These are phyloP conservation scores for Aureobasidium zeae DNA, from an alignment of 2,329 filamentous ascomycete species.

Conservation along the genomic window DNA sequence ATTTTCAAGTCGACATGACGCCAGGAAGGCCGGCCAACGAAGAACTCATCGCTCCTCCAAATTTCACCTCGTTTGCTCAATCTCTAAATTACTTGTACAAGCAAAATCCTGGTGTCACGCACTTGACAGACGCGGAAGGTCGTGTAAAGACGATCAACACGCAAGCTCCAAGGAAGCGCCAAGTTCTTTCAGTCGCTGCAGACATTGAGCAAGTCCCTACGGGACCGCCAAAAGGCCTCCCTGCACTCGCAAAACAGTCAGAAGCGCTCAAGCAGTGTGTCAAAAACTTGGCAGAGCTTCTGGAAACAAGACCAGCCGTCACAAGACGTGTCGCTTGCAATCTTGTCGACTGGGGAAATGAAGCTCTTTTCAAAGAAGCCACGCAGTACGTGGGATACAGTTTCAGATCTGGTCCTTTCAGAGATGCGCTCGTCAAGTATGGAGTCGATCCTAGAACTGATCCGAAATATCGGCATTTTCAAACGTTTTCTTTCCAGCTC, in stretches of 20 bases:
- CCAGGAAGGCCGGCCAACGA: slow-evolving; percentile 51
- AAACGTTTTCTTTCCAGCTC: slow-evolving; percentile 81
- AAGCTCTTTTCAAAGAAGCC: slow-evolving; percentile 57
- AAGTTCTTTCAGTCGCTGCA: slow-evolving; percentile 49
- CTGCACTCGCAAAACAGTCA: slow-evolving; percentile 35
- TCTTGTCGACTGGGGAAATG: slow-evolving; percentile 47
- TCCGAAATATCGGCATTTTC: slow-evolving; percentile 69
- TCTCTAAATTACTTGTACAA: slow-evolving; percentile 20
- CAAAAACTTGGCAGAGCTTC: slow-evolving; percentile 51
- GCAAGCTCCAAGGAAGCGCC: slow-evolving; percentile 50
- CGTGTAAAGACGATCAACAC: slow-evolving; percentile 17
- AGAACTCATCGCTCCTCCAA: slow-evolving; percentile 50
- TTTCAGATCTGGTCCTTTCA: slow-evolving; percentile 86
- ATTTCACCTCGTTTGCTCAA: slow-evolving; percentile 24
- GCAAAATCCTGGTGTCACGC: slow-evolving; percentile 16
- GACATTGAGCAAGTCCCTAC: slow-evolving; percentile 55
- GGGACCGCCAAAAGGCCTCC: slow-evolving; percentile 48
- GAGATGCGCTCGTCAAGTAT: slow-evolving; percentile 75
- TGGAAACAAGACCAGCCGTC: slow-evolving; percentile 72
- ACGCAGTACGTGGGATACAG: slow-evolving; percentile 82
- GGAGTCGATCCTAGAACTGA: slow-evolving; percentile 77
- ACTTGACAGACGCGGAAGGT: slow-evolving; percentile 16
- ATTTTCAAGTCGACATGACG: slow-evolving; percentile 58
- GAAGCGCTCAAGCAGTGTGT: slow-evolving; percentile 51
- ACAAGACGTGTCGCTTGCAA: slow-evolving; percentile 77